phyloP scores from a whole-genome alignment of 257 asterid species.

The Salvia miltiorrhiza region DNA sequence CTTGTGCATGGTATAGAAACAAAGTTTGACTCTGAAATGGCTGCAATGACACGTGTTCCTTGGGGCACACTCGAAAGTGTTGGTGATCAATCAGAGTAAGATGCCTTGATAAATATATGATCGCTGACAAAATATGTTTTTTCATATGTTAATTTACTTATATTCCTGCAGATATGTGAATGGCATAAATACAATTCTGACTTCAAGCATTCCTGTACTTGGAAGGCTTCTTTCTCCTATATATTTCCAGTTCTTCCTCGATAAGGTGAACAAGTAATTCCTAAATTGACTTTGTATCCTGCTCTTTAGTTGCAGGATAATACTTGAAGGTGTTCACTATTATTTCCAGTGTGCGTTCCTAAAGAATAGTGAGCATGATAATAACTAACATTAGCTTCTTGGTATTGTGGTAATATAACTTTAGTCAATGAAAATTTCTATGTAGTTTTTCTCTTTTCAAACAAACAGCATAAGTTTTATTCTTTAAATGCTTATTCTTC shows the following conservation, averaged over 20 bases:
- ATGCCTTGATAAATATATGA: conserved; percentile 16
- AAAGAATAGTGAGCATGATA: too few species aligned
- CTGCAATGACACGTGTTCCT: conserved; percentile 96
- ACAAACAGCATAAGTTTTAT: neutral
- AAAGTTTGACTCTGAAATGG: conserved; percentile 93
- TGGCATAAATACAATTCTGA: conserved; percentile 72
- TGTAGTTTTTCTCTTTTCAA: neutral
- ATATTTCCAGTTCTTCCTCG: conserved; percentile 94
- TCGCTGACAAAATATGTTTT: neutral
- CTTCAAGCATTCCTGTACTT: conserved; percentile 88
- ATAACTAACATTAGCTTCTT: neutral
- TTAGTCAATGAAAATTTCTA: neutral
- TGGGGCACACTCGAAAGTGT: conserved; percentile 99
- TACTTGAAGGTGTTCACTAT: conserved; percentile 6
- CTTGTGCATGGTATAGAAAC: conserved; percentile 94
- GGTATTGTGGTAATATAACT: conserved; percentile 10
- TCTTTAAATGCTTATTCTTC: neutral
- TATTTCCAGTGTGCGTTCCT: neutral
- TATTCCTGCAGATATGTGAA: conserved; percentile 86
- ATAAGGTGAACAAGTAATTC: conserved; percentile 44
- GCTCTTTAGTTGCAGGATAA: neutral
- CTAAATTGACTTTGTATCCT: neutral
- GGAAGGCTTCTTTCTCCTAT: conserved; percentile 91
- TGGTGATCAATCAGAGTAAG: conserved; percentile 99
- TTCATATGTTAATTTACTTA: conserved; percentile 24